Base-by-base conservation (phyloP, 2,329 filamentous ascomycete genomes). In the Cladosporium oxysporum region DNA sequence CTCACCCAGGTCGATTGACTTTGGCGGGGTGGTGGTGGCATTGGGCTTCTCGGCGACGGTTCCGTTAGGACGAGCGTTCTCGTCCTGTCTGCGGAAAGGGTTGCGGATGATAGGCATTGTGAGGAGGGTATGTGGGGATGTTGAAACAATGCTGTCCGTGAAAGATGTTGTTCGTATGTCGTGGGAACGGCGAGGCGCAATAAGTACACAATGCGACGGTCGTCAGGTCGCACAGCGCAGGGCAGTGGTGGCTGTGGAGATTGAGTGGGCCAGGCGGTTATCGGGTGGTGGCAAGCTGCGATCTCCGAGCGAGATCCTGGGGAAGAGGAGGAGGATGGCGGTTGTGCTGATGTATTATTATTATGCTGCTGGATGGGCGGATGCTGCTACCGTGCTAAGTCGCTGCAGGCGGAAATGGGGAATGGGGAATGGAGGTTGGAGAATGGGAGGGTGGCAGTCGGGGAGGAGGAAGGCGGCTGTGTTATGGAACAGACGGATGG, bases 101-200 rank as follows among this genome's bases (percentile, higher is more conserved):
- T 78, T 78, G 67, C 76, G 76, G 60, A 78, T 76, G 70, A 77
- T 77, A 31, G 77, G 76, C 76, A 78, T 78, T 59, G 26, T 47
- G 47, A 57, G 23, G 47, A 23, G 8, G 52, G 5, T 47, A 31
- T 60, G 50, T 47, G 29, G 29, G 31, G 18, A n/a, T 57, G n/a
- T 7, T 26, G n/a, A 41, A 35, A 14, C 31, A 57, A 55, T 21
- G 10, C 4, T 58, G 21, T 63, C 29, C 50, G 37, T 23, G 59
- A 62, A 49, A 41, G 61, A 63, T 63, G 50, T 49, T 23, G 23
- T 31, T 57, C 26, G 61, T 23, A 33, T 16, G 21, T 41, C 10
- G 50, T 16, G 5, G 28, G n/a, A 21, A 21, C 1, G 41, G 41
- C 41, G 6, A 47, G 50, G 44, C 26, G 37, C 50, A 37, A 58